Percentiles rank a stretch among this genome's conserved stretches.
These are phyloP conservation scores for Leccinum aurantiacum DNA, from an alignment of 768 basidiomycete genomes.

Conservation along the genomic window DNA sequence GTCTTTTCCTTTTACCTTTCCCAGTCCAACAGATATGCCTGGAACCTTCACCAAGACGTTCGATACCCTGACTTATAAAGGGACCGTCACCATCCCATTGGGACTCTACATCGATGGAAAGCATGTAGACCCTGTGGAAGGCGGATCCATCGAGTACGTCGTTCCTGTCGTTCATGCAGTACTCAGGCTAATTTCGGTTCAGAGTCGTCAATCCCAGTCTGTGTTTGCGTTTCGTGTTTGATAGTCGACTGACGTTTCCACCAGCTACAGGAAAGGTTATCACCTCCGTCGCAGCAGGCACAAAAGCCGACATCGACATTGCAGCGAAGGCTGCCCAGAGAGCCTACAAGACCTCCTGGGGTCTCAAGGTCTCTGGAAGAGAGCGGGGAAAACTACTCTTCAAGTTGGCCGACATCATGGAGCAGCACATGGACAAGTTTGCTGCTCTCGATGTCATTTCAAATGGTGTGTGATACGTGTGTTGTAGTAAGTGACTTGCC, in stretches of 20 bases:
- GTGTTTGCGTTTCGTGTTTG: conserved; percentile 10
- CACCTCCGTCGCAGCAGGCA: conserved; percentile 11
- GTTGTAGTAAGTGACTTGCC: not conserved
- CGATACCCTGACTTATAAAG: conserved; percentile 56
- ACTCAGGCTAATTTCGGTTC: conserved; percentile 7
- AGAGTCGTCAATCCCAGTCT: conserved; percentile 58
- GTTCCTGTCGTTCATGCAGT: not conserved
- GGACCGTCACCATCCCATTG: conserved; percentile 52
- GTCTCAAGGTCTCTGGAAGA: conserved; percentile 6
- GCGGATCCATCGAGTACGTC: conserved; percentile 62
- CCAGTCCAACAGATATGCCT: conserved; percentile 31
- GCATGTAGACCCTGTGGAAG: conserved; percentile 48
- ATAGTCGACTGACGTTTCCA: conserved; percentile 22
- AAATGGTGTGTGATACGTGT: not conserved
- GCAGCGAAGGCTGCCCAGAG: conserved; percentile 5
- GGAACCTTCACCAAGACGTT: conserved; percentile 47
- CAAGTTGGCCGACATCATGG: conserved; percentile 11
- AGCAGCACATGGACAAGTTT: conserved; percentile 7
- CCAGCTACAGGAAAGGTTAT: conserved; percentile 10
- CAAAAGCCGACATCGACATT: conserved; percentile 9
- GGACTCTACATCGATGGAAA: conserved; percentile 69
- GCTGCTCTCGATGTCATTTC: conserved; percentile 10
- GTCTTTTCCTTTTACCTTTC: not conserved
- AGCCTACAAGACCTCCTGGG: conserved; percentile 11
- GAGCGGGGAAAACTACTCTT: conserved; percentile 8